These are phyloP conservation scores for Cadophora gregata DNA, from an alignment of 2,329 filamentous ascomycete genomes.

Conservation along the genomic window DNA sequence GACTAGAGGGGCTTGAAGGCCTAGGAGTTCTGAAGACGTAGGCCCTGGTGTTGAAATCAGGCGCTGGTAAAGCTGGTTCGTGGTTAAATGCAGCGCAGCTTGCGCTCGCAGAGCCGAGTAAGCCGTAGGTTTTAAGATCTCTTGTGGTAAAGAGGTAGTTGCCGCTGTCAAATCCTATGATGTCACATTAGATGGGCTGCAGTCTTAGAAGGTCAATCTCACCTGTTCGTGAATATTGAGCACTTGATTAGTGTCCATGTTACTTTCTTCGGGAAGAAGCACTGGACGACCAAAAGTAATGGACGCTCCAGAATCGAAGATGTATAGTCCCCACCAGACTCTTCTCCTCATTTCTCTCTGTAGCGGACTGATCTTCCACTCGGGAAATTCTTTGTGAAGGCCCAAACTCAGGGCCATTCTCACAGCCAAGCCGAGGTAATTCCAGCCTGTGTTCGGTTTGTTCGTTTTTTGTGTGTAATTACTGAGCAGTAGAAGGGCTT, in stretches of 20 bases:
- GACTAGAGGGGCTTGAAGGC: slow-evolving; percentile 48
- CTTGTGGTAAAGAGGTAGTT: slow-evolving; percentile 47
- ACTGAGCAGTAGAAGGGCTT: slow-evolving; percentile 51
- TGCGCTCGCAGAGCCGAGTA: slow-evolving; percentile 52
- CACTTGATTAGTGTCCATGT: slow-evolving; percentile 29
- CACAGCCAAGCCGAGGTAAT: slow-evolving; percentile 56
- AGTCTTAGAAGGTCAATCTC: background rate
- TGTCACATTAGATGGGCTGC: background rate
- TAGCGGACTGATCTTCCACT: slow-evolving; percentile 41
- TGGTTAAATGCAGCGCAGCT: slow-evolving; percentile 50
- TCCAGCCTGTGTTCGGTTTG: slow-evolving; percentile 57
- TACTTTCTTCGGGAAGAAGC: slow-evolving; percentile 27
- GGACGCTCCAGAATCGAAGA: slow-evolving; percentile 54
- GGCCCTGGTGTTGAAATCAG: slow-evolving; percentile 50
- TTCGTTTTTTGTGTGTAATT: slow-evolving; percentile 58
- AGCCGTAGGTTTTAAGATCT: slow-evolving; percentile 48
- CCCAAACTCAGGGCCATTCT: slow-evolving; percentile 58
- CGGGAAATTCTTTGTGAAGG: slow-evolving; percentile 52
- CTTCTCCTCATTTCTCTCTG: slow-evolving; percentile 47
- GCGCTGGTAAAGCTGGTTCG: slow-evolving; percentile 52
- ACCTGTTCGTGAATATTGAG: slow-evolving; percentile 35
- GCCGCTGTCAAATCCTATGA: slow-evolving; percentile 45
- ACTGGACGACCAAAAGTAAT: slow-evolving; percentile 53
- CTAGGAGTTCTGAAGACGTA: slow-evolving; percentile 49
- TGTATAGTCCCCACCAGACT: slow-evolving; percentile 51